Evolutionary conservation across 2,329 filamentous ascomycete species (phyloP).

Genomic region (Fusarium multiceps): DNA sequence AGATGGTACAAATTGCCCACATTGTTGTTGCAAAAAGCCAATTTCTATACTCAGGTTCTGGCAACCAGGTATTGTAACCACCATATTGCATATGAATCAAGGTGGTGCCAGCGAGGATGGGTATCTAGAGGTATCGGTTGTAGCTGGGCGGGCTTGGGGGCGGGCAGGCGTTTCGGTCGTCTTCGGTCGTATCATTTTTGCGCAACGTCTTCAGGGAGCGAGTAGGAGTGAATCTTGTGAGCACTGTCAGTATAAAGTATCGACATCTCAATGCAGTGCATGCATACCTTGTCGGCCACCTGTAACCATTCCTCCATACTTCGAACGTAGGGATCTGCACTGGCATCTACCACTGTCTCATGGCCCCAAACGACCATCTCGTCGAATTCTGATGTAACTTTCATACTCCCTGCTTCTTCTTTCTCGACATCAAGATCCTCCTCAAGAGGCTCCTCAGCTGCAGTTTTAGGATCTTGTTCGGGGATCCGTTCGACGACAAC

Average conservation of each 20-base stretch:
- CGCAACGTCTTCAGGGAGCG: not conserved
- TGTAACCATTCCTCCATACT: constrained; percentile 84
- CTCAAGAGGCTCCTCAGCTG: constrained; percentile 51
- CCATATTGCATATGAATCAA: not conserved
- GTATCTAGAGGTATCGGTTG: not conserved
- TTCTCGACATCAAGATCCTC: constrained; percentile 58
- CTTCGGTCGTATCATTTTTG: not conserved
- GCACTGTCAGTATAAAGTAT: constrained; percentile 9
- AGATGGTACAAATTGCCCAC: not conserved
- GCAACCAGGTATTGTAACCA: not conserved
- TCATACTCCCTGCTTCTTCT: constrained; percentile 63
- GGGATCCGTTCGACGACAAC: constrained; percentile 62
- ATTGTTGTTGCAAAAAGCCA: not conserved
- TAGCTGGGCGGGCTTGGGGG: not conserved
- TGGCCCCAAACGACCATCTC: constrained; percentile 87
- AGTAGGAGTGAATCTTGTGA: constrained; percentile 44
- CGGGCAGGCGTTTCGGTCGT: not conserved
- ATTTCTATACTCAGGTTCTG: not conserved
- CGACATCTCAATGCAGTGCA: not conserved
- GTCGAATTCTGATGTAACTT: constrained; percentile 76
- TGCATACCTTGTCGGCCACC: constrained; percentile 73
- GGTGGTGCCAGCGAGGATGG: not conserved
- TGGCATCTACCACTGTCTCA: constrained; percentile 71
- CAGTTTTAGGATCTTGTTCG: constrained; percentile 50
- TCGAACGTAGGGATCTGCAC: constrained; percentile 76